Evolutionary conservation across 2,329 filamentous ascomycete genomes (phyloP).

Genomic region (Fusarium scirpi): DNA sequence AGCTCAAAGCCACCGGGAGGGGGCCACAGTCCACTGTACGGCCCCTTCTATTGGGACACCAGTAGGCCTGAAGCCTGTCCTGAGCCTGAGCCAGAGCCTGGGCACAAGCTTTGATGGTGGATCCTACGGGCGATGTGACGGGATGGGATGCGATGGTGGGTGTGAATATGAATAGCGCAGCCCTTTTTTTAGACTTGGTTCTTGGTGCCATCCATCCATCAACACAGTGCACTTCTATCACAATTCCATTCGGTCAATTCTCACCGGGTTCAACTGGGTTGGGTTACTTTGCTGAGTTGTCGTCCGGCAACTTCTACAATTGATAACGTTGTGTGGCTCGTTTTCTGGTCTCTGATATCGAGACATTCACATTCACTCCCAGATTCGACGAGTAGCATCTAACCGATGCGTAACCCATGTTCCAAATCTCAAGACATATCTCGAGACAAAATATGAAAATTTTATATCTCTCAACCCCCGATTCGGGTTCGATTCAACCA

Average conservation of each 20-base stretch:
- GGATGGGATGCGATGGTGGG: slow-evolving; percentile 16
- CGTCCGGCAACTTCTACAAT: slow-evolving; percentile 20
- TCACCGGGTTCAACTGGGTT: slow-evolving; percentile 34
- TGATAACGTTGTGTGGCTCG: slow-evolving; percentile 29
- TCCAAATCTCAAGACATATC: slow-evolving; percentile 14
- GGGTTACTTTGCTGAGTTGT: slow-evolving; percentile 39
- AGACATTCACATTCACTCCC: slow-evolving; percentile 12
- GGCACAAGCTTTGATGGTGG: slow-evolving; percentile 42
- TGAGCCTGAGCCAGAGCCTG: slow-evolving; percentile 22
- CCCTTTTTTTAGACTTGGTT: slow-evolving; percentile 37
- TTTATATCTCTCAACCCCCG: slow-evolving; percentile 19
- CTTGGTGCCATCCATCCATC: neutral
- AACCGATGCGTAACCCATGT: slow-evolving; percentile 19
- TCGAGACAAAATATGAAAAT: neutral
- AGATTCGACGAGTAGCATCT: slow-evolving; percentile 2
- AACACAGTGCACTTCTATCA: slow-evolving; percentile 12
- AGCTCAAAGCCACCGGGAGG: slow-evolving; percentile 11
- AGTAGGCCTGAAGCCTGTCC: slow-evolving; percentile 7
- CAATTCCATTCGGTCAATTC: slow-evolving; percentile 15
- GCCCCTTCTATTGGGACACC: slow-evolving; percentile 31
- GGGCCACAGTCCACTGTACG: neutral
- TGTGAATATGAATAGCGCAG: slow-evolving; percentile 28
- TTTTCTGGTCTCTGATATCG: slow-evolving; percentile 14
- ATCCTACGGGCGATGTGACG: slow-evolving; percentile 34
- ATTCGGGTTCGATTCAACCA: slow-evolving; percentile 29